phyloP scores from a whole-genome alignment of 2,329 filamentous ascomycete species.

The Diaporthe sp. region DNA sequence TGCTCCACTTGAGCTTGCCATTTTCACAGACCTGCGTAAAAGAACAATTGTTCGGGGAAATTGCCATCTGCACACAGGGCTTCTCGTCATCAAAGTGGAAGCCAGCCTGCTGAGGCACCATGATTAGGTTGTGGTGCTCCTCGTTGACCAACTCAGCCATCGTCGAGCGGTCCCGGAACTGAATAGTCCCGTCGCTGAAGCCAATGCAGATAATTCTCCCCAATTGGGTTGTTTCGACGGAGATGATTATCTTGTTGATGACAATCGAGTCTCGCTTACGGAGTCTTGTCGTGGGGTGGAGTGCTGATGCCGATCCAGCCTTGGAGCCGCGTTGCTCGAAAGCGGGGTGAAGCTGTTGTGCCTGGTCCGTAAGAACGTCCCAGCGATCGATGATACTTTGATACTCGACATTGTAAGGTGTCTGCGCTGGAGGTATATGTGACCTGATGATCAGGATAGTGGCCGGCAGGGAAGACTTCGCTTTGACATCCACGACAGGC shows the following conservation, averaged over 20 bases:
- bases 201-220: conserved; percentile 79
- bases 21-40: conserved; percentile 70
- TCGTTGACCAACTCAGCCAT: conserved; percentile 77
- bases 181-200: conserved; percentile 84
- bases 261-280: conserved; percentile 76
- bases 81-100: conserved; percentile 78
- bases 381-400: conserved; percentile 86
- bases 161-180: conserved; percentile 82
- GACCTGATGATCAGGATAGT: conserved; percentile 82
- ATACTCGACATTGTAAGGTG: conserved; percentile 71
- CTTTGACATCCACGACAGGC: conserved; percentile 69
- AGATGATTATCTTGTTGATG: conserved; percentile 78
- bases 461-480: conserved; percentile 67
- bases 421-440: conserved; percentile 63
- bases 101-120: conserved; percentile 80
- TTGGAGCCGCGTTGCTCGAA: conserved; percentile 79
- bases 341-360: conserved; percentile 77
- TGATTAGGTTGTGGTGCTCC: conserved; percentile 73
- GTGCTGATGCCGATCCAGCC: conserved; percentile 67
- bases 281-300: conserved; percentile 55
- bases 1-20: conserved; percentile 70
- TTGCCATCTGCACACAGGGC: conserved; percentile 72
- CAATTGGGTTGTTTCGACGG: conserved; percentile 75
- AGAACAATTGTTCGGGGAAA: conserved; percentile 72
- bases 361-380: conserved; percentile 78